Evolutionary conservation across 345 rosid species (phyloP).

Genomic region (Cochlearia excelsa): DNA sequence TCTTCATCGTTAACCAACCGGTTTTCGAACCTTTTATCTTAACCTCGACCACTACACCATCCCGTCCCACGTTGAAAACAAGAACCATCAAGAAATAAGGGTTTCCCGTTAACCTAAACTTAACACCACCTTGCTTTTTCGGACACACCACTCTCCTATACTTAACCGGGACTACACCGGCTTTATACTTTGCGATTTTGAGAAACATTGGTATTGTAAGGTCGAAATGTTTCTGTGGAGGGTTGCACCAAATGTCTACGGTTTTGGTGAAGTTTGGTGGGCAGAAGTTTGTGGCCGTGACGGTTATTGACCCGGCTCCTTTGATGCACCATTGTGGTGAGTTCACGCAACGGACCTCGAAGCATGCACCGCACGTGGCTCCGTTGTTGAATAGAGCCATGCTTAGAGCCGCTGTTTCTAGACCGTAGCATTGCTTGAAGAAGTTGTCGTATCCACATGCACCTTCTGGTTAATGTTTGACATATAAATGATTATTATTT

Average conservation of each 20-base stretch:
- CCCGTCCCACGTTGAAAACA: constrained; percentile 19
- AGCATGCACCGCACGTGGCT: constrained; percentile 76
- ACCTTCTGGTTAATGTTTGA: constrained; percentile 49
- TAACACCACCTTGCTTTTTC: constrained; percentile 15
- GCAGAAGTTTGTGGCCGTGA: constrained; percentile 58
- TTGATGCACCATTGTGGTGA: constrained; percentile 45
- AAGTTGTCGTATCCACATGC: constrained; percentile 88
- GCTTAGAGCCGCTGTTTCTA: constrained; percentile 81
- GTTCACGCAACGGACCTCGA: constrained; percentile 42
- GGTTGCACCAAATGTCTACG: constrained; percentile 3
- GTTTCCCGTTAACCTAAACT: constrained; percentile 12
- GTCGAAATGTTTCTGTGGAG: constrained; percentile 35
- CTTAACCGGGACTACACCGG: constrained; percentile 3
- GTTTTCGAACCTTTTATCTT: constrained; percentile 21
- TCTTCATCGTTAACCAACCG: constrained; percentile 17
- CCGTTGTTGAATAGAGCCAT: constrained; percentile 81
- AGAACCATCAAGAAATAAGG: constrained; percentile 26
- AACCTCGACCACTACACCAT: constrained; percentile 18
- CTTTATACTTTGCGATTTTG: no score
- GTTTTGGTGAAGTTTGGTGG: constrained; percentile 36
- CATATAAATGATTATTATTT: not conserved
- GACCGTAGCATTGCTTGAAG: constrained; percentile 80
- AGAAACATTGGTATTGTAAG: constrained; percentile 39
- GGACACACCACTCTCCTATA: constrained; percentile 28
- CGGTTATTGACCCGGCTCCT: constrained; percentile 35